A percentile compares a stretch with the other conserved stretches of the same genome.
Evolutionary conservation across 306 rosid genomes (phyloP).

Genomic region (Gynostemma pentaphyllum): DNA sequence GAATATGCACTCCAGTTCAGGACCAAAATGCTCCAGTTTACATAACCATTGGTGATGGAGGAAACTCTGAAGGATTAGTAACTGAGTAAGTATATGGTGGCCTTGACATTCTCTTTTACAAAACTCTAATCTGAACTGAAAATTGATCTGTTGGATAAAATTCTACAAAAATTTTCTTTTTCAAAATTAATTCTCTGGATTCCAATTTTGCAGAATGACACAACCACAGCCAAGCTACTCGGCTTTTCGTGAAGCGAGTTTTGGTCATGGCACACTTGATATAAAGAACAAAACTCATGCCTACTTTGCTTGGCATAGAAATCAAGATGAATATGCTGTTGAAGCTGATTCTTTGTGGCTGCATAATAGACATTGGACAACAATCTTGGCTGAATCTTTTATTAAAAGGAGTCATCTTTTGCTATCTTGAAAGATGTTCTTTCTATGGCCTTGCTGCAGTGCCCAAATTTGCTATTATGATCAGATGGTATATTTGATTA

Average conservation of each 20-base stretch:
- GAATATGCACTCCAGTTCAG: constrained; percentile 31
- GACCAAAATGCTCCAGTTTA: constrained; percentile 54
- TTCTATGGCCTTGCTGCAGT: too few species aligned
- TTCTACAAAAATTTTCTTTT: neutral
- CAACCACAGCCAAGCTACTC: constrained; percentile 82
- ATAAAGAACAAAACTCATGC: constrained; percentile 58
- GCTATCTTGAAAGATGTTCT: neutral
- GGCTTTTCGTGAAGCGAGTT: constrained; percentile 61
- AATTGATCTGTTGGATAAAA: neutral
- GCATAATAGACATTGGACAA: constrained; percentile 36
- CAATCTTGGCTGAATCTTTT: neutral
- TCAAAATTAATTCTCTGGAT: neutral
- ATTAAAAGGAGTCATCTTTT: neutral
- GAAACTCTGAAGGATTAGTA: constrained; percentile 63
- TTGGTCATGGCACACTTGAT: constrained; percentile 58
- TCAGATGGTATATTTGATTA: neutral
- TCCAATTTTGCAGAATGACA: constrained; percentile 30
- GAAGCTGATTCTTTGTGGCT: constrained; percentile 56
- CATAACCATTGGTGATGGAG: constrained; percentile 79
- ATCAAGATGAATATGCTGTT: constrained; percentile 53
- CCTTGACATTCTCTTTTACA: neutral
- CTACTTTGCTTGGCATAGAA: constrained; percentile 50
- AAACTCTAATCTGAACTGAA: neutral
- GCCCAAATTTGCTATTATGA: neutral
- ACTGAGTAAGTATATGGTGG: constrained; percentile 29